A percentile compares a stretch with the other conserved stretches of the same genome.
phyloP scores from a whole-genome alignment of 2,329 filamentous ascomycete genomes.

The Paraphoma chrysanthemicola region DNA sequence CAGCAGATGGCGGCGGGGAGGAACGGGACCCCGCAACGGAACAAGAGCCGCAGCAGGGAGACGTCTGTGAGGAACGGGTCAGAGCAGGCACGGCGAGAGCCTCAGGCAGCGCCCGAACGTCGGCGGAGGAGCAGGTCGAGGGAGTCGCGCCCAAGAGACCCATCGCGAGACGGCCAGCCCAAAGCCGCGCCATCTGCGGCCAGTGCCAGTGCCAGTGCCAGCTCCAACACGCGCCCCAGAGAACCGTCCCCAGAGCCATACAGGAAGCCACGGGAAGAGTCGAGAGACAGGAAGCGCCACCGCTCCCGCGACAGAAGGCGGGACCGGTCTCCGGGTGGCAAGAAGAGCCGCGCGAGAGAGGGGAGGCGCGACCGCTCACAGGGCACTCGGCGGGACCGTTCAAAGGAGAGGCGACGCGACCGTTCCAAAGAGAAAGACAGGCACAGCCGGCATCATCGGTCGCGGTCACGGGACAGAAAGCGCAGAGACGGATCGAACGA shows the following conservation, averaged over 20 bases:
- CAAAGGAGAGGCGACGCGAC: constrained; percentile 16
- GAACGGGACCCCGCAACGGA: constrained; percentile 20
- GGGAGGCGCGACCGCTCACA: not conserved
- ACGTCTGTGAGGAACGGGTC: constrained; percentile 11
- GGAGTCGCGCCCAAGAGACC: constrained; percentile 13
- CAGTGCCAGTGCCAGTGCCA: constrained; percentile 18
- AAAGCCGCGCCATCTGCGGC: constrained; percentile 11
- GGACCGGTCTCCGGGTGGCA: constrained; percentile 13
- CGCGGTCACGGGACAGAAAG: constrained; percentile 23
- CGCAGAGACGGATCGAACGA: constrained; percentile 20
- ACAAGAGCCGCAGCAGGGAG: constrained; percentile 20
- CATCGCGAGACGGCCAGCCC: constrained; percentile 17
- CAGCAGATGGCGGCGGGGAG: constrained; percentile 28
- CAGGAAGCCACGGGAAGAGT: constrained; percentile 26
- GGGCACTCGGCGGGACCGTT: constrained; percentile 7
- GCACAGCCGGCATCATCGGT: constrained; percentile 17
- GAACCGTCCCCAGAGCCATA: constrained; percentile 38
- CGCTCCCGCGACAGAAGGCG: constrained; percentile 18
- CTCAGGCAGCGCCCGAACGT: constrained; percentile 11
- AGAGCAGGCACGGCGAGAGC: constrained; percentile 17
- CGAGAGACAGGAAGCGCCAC: constrained; percentile 20
- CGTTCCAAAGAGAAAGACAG: constrained; percentile 19
- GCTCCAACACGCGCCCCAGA: constrained; percentile 14
- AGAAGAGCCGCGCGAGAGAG: constrained; percentile 18
- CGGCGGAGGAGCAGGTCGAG: constrained; percentile 24